Evolutionary conservation across 2,329 filamentous ascomycete species (phyloP).

Genomic region (Aspergillus latus): DNA sequence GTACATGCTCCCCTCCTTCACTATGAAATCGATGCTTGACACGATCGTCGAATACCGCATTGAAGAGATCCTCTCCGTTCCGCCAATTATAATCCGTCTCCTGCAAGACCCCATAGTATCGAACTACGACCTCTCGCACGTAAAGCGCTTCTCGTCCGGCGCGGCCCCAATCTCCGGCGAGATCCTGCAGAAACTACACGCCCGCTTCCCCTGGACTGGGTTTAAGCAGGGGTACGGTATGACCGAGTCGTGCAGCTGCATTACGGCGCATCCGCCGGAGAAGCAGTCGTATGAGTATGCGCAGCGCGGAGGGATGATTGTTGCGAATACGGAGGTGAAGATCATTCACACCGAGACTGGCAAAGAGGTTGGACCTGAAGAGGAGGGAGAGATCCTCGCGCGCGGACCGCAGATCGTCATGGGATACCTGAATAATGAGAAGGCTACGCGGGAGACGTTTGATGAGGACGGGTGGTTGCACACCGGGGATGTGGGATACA

Average conservation of each 20-base stretch:
- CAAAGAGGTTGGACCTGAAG: constrained; percentile 51
- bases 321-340: constrained; percentile 61
- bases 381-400: constrained; percentile 64
- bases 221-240: constrained; percentile 69
- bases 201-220: constrained; percentile 58
- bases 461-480: constrained; percentile 59
- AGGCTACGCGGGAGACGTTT: constrained; percentile 69
- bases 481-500: constrained; percentile 65
- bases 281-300: constrained; percentile 57
- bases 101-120: constrained; percentile 49
- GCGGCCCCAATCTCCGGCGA: constrained; percentile 60
- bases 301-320: constrained; percentile 45
- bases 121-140: constrained; percentile 57
- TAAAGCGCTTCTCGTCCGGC: constrained; percentile 59
- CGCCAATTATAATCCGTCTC: constrained; percentile 61
- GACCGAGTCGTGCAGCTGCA: constrained; percentile 65
- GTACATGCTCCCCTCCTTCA: constrained; percentile 64
- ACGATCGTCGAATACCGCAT: constrained; percentile 55
- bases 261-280: constrained; percentile 60
- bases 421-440: constrained; percentile 73
- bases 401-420: constrained; percentile 67
- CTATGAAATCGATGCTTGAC: constrained; percentile 59
- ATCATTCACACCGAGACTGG: constrained; percentile 54
- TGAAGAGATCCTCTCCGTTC: constrained; percentile 58
- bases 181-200: constrained; percentile 56